phyloP scores from a whole-genome alignment of 768 basidiomycete species.

The Macrocybe gigantea region DNA sequence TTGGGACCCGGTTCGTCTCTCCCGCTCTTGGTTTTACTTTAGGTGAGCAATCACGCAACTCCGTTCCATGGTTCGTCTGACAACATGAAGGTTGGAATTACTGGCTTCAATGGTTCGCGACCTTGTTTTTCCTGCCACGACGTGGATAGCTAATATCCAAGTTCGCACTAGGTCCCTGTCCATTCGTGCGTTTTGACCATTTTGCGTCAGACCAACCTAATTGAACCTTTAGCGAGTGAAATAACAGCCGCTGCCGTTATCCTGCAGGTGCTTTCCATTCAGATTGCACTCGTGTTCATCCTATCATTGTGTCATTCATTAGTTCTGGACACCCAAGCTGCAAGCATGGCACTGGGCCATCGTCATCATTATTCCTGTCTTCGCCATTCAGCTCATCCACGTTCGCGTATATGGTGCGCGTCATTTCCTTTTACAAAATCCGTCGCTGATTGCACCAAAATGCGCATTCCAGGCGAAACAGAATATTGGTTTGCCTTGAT shows the following conservation, averaged over 20 bases:
- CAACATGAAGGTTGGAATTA: conserved; percentile 46
- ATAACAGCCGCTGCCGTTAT: conserved; percentile 53
- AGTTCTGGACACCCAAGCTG: conserved; percentile 42
- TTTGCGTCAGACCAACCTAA: background rate
- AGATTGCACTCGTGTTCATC: no score
- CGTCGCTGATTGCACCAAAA: background rate
- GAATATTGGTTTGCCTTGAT: conserved; percentile 62
- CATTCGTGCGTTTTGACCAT: conserved; percentile 11
- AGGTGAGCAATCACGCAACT: conserved; percentile 22
- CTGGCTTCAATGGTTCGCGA: conserved; percentile 40
- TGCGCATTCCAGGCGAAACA: conserved; percentile 38
- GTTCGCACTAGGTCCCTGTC: conserved; percentile 17
- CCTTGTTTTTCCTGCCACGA: conserved; percentile 19
- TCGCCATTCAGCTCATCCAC: conserved; percentile 48
- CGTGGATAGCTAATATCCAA: background rate
- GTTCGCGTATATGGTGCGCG: conserved; percentile 50
- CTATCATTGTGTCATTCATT: background rate
- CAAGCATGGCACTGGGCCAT: conserved; percentile 53
- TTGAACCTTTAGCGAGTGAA: conserved; percentile 38
- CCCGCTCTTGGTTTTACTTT: conserved; percentile 55
- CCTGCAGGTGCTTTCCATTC: conserved; percentile 25
- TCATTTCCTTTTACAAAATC: background rate
- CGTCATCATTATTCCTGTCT: conserved; percentile 47
- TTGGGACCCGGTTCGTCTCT: conserved; percentile 54
- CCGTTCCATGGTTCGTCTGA: background rate